Evolutionary conservation across 2,329 filamentous ascomycete genomes (phyloP), one percentile per base, ranked within the genome.

Genomic region (Ceratocystis lukuohia): DNA sequence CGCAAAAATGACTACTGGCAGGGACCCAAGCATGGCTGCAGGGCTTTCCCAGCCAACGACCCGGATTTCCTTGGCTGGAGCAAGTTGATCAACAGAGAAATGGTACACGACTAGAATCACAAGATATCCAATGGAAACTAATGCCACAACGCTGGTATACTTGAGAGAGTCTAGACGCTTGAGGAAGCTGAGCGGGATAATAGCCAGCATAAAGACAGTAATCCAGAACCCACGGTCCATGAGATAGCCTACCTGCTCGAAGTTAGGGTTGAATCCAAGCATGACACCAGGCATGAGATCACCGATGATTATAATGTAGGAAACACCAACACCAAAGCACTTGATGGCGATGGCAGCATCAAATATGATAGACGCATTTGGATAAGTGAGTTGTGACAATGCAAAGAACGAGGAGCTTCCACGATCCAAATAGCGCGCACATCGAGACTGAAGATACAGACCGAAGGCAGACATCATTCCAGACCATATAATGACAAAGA

Each of bases 221-320:
- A 99, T 89, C 94, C 94, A 99, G 74, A 99, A 99, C 74, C 94
- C 88, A 63, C 94, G 84, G 73, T 97, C 91, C 56, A 93, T 82
- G 69, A 97, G 77, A 72, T 93, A 97, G 1, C 85, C 82, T 57
- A 88, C 72, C 33, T 72, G 78, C 1, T 83, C 80, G 20, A 81
- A 83, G 22, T 83, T 82, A 61, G 83, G 81, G 69, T 85, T 84
- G 75, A 99, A 93, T 3, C 92, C 94, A 68, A 85, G 78, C 28
- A 94, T 86, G 8, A 99, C 94, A 48, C 91, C 93, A 0, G 94
- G 94, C 94, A 99, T 99, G 69, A 99, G 79, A 74, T 99, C 94
- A 63, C 94, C 94, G 71, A 99, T 97, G 72, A 99, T 97, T 73
- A 99, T 99, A 72, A 99, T 84, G 77, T 99, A 99, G 71, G 91